Base-by-base conservation (phyloP, 306 rosid species). In the Cucurbita pepo region DNA sequence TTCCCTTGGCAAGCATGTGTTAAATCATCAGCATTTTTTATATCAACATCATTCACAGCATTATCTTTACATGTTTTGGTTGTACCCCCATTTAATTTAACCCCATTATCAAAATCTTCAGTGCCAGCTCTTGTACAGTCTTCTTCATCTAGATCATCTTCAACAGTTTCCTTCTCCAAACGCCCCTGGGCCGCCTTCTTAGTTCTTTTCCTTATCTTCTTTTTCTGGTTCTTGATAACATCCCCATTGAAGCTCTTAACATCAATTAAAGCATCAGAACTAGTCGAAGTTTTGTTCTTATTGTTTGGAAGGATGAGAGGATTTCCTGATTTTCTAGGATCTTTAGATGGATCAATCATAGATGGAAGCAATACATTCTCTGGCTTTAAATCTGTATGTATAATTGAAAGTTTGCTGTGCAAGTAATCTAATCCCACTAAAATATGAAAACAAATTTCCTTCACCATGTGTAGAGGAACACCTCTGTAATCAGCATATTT, bases 361-460 rank as follows among this genome's bases (percentile, higher is more conserved):
- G 92, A 86, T 71, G 82, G 71, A 34, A 91, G 87, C 78, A 91
- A 78, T 60, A 91, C 86, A 74, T 91, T 91, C 70, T 91, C 97
- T 0, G 96, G 97, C 78, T 91, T 91, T 82, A 91, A 82, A 83
- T 91, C 97, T 13, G 97, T 91, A 65, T 91, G 97, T 83, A 91
- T 89, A 43, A 91, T 83, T 43, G 96, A 86, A 80, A 91, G 96
- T 77, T 89, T 87, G 62, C 81, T 75, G 36, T 91, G 97, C 73
- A 91, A 83, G 82, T 91, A 91, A 91, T 91, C 97, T 82, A 91
- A 82, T 40, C 96, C 96, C 80, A 84, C 96, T 78, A 91, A 78
- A 76, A 89, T 55, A 78, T 89, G 92, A 81, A 82, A 86, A 70
- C 91, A 89, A 67, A 91, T 84, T 76, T 91, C 96, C 80, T 87